phyloP scores from a whole-genome alignment of 495 filamentous ascomycete species.

The Aspergillus egyptiacus region DNA sequence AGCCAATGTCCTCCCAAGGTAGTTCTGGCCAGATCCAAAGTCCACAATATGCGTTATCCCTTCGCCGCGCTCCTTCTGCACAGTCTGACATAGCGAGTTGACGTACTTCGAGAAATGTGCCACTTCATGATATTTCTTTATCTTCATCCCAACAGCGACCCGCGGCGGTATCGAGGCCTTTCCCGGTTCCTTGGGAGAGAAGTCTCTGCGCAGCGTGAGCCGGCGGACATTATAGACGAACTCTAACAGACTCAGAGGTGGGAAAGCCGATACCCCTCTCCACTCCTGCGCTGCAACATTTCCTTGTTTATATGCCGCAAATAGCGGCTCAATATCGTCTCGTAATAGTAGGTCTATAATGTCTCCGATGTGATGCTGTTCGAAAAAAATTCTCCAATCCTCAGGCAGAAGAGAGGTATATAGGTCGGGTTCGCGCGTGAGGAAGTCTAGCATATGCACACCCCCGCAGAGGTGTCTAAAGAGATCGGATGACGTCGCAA shows the following conservation, averaged over 20 bases:
- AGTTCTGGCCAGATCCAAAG: constrained; percentile 94
- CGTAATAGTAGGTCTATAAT: constrained; percentile 74
- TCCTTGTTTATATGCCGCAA: constrained; percentile 10
- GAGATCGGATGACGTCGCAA: constrained; percentile 66
- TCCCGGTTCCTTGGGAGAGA: constrained; percentile 28
- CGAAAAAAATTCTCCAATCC: constrained; percentile 76
- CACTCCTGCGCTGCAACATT: constrained; percentile 25
- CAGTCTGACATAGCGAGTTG: constrained; percentile 44
- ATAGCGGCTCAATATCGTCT: constrained; percentile 51
- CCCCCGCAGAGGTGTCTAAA: constrained; percentile 87
- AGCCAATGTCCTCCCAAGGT: constrained; percentile 82
- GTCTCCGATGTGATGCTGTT: constrained; percentile 59
- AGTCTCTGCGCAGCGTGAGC: constrained; percentile 61
- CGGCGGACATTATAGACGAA: constrained; percentile 72
- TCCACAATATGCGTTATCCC: constrained; percentile 84
- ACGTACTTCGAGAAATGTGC: constrained; percentile 60
- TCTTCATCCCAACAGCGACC: constrained; percentile 85
- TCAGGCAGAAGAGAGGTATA: constrained; percentile 68
- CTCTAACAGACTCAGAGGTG: constrained; percentile 60
- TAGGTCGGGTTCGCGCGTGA: constrained; percentile 75
- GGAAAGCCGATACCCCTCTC: constrained; percentile 44
- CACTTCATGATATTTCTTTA: constrained; percentile 93
- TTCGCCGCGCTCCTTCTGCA: constrained; percentile 45
- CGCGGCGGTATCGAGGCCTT: constrained; percentile 53
- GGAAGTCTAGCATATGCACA: constrained; percentile 92